Percentiles rank a stretch among this genome's conserved stretches.
Conservation (phyloP, 805 yeast genomes). For the Metschnikowia hibisci region DNA sequence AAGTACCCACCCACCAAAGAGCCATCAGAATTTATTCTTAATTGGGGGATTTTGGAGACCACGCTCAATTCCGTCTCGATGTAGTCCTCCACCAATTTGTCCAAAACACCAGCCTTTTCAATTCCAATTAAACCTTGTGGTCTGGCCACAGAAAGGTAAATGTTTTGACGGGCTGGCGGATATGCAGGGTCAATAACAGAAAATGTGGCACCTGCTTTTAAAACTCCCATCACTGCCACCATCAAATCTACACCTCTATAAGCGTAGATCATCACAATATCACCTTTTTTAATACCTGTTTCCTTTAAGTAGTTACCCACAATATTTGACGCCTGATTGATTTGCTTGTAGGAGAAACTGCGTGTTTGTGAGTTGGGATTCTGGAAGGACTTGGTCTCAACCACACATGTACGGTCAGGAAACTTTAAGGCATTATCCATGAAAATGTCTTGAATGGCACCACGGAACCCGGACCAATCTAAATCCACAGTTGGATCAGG, state of each 20-base stretch:
- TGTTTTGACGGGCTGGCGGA: constrained; percentile 96
- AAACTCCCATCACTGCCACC: constrained; percentile 95
- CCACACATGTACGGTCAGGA: constrained; percentile 88
- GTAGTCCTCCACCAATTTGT: constrained; percentile 73
- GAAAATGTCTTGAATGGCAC: constrained; percentile 96
- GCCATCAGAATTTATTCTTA: constrained; percentile 77
- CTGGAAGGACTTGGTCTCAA: constrained; percentile 78
- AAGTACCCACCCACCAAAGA: constrained; percentile 55
- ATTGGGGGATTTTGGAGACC: constrained; percentile 67
- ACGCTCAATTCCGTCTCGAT: constrained; percentile 70
- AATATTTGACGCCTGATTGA: constrained; percentile 87
- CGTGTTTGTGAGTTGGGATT: constrained; percentile 56
- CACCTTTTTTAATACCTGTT: constrained; percentile 84
- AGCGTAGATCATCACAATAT: constrained; percentile 96
- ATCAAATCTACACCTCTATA: constrained; percentile 95
- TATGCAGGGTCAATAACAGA: constrained; percentile 98
- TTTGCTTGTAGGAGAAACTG: constrained; percentile 78
- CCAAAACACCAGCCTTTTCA: constrained; percentile 83
- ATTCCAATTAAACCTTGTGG: constrained; percentile 90
- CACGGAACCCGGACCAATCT: constrained; percentile 88
- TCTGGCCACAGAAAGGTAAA: constrained; percentile 87
- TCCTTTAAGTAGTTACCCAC: constrained; percentile 84
- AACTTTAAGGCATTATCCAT: constrained; percentile 76
- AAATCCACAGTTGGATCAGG: constrained; percentile 88
- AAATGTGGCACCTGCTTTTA: constrained; percentile 98